Percentiles rank a stretch among this genome's conserved stretches.
phyloP scores from a whole-genome alignment of 345 rosid genomes.

The Acer yangbiense region DNA sequence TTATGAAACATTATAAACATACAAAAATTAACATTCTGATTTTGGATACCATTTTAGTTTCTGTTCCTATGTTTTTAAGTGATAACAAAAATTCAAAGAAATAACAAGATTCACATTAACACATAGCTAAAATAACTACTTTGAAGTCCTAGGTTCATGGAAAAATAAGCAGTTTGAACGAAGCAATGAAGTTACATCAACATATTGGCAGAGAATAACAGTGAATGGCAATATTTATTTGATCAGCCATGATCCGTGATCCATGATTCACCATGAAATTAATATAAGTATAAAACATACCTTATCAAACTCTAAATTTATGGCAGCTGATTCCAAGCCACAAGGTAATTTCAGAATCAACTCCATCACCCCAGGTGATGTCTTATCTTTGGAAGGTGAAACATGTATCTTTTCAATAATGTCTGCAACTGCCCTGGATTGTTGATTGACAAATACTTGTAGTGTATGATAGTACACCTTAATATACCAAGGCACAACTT shows the following conservation, averaged over 20 bases:
- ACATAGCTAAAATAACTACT: background rate
- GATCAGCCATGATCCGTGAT: background rate
- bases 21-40: background rate
- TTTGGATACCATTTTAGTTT: background rate
- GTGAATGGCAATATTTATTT: background rate
- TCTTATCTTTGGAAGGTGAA: conserved; percentile 87
- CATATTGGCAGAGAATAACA: background rate
- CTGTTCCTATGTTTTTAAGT: background rate
- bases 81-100: background rate
- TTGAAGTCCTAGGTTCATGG: conserved; percentile 5
- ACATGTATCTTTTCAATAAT: conserved; percentile 64
- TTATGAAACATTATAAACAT: background rate
- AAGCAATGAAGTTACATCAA: background rate
- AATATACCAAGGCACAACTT: conserved; percentile 96
- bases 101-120: background rate
- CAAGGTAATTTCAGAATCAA: conserved; percentile 82
- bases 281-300: conserved; percentile 33
- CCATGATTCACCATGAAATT: background rate
- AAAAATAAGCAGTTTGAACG: background rate
- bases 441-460: conserved; percentile 71
- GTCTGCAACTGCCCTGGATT: conserved; percentile 48
- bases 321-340: conserved; percentile 65
- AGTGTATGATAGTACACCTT: conserved; percentile 85
- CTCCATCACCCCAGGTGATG: conserved; percentile 94
- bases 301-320: conserved; percentile 92